Evolutionary conservation across 768 basidiomycete species (phyloP), one percentile per base, ranked within the genome.

Genomic region (Termitomyces sp.): DNA sequence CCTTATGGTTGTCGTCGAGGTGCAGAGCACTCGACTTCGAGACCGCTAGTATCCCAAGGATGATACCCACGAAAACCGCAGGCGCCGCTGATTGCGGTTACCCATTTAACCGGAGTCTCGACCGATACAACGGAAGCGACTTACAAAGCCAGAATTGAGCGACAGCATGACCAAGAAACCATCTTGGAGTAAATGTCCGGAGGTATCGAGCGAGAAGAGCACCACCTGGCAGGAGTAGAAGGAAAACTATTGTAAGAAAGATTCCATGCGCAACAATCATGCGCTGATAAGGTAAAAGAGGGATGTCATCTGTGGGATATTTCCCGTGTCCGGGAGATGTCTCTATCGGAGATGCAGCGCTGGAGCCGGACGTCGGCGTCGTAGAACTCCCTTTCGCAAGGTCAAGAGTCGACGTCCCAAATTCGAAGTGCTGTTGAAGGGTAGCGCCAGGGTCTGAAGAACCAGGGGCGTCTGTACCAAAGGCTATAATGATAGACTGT

Each of bases 401-500:
- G 64, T 84, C 76, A 21, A 89, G 69, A 11, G 53, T 62, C 17
- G 74, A 60, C 5, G 64, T 59, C 5, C 82, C 81, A 23, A 64
- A 68, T 26, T 74, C 73, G n/a, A 69, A 21, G 64, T 89, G 86
- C 60, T 80, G 73, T 15, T 59, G 35, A 19, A 89, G 63, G 3
- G 64, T 61, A 0, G 85, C 84, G 58, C 78, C 71, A 1, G 58
- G 61, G 0, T 76, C 75, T 0, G 75, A 68, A 15, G 76, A 76
- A n/a, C 64, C 66, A 4, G 87, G 87, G 21, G 76, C 74, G 1
- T 64, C 69, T 5, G 65, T 69, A 14, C 82, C 77, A 62, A 80
- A 84, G 5, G 86, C 87, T 68, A 75, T 89, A 47, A 91, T 86
- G 55, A 89, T 62, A 9, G 66, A 53, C 60, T 77, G 77, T 21